These are phyloP conservation scores for Naganishia vaughanmartiniae DNA, from an alignment of 768 basidiomycete genomes.

Conservation along the genomic window DNA sequence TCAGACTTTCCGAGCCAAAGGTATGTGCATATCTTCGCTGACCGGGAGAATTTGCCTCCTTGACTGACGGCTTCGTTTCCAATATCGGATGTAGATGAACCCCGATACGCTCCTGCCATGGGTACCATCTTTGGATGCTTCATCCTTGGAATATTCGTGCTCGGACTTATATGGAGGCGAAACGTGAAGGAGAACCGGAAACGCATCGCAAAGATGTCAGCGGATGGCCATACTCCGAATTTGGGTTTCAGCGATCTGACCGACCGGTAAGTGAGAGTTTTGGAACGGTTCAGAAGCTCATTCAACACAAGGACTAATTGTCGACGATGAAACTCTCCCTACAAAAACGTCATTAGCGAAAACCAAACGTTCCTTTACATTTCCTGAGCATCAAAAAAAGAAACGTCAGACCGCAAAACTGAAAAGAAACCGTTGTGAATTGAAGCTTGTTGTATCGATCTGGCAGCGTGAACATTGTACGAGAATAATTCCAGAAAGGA, in stretches of 20 bases:
- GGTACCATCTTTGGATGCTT: slow-evolving; percentile 23
- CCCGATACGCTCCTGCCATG: slow-evolving; percentile 22
- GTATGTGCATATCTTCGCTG: background rate
- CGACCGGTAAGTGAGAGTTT: slow-evolving; percentile 2
- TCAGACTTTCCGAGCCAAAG: slow-evolving; percentile 23
- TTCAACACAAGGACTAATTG: background rate
- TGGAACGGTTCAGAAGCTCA: background rate
- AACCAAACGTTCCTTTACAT: slow-evolving; percentile 23
- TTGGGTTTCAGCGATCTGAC: slow-evolving; percentile 2
- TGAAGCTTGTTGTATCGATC: background rate
- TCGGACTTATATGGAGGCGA: slow-evolving; percentile 18
- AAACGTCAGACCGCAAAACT: background rate
- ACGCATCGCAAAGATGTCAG: slow-evolving; percentile 9
- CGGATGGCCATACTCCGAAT: background rate
- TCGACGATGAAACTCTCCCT: too few relatives aligned
- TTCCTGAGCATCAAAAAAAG: background rate
- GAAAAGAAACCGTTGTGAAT: background rate
- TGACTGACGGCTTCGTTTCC: background rate
- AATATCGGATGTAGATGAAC: slow-evolving; percentile 5
- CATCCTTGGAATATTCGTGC: slow-evolving; percentile 14
- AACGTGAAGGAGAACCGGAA: slow-evolving; percentile 17
- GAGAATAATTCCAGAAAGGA: too few relatives aligned
- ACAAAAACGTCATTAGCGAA: background rate
- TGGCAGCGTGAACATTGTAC: background rate
- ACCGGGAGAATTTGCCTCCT: background rate